A percentile compares a stretch with the other conserved stretches of the same genome.
Evolutionary conservation across 2,329 filamentous ascomycete species (phyloP).

Genomic region (Blastomyces parvus): DNA sequence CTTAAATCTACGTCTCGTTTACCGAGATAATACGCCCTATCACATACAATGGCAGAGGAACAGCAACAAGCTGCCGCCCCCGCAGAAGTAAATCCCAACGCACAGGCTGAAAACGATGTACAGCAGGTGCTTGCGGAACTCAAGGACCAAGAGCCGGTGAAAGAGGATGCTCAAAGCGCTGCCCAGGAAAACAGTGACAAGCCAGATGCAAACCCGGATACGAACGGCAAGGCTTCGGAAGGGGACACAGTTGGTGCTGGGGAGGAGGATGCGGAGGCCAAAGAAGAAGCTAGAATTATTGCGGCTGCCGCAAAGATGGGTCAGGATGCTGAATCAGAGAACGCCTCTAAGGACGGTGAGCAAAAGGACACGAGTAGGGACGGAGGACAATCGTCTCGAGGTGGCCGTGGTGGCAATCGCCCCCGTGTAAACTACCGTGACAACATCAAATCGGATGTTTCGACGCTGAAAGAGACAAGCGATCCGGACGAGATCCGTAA

Average conservation of each 20-base stretch:
- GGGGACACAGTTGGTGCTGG: constrained; percentile 26
- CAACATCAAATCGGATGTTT: constrained; percentile 63
- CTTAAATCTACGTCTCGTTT: background rate
- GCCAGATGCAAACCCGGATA: constrained; percentile 27
- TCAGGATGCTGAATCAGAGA: constrained; percentile 15
- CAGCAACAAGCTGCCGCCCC: constrained; percentile 24
- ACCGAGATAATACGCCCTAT: background rate
- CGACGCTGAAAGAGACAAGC: constrained; percentile 57
- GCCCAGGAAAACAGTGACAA: constrained; percentile 17
- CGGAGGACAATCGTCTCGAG: constrained; percentile 23
- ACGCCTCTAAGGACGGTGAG: constrained; percentile 14
- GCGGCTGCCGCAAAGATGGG: constrained; percentile 16
- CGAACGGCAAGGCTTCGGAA: constrained; percentile 24
- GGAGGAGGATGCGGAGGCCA: constrained; percentile 28
- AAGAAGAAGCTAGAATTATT: constrained; percentile 23
- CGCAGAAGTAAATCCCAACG: constrained; percentile 26
- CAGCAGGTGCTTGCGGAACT: constrained; percentile 38
- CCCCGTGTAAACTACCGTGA: constrained; percentile 32
- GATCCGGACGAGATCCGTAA: constrained; percentile 74
- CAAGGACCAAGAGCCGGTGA: constrained; percentile 26
- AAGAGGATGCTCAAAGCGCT: constrained; percentile 7
- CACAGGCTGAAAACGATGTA: constrained; percentile 39
- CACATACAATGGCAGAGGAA: constrained; percentile 28
- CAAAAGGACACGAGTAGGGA: constrained; percentile 19
- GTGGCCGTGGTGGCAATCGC: constrained; percentile 21